Evolutionary conservation across 2,329 filamentous ascomycete genomes (phyloP), one percentile per base, ranked within the genome.

Genomic region (Colletotrichum gloeosporioides): DNA sequence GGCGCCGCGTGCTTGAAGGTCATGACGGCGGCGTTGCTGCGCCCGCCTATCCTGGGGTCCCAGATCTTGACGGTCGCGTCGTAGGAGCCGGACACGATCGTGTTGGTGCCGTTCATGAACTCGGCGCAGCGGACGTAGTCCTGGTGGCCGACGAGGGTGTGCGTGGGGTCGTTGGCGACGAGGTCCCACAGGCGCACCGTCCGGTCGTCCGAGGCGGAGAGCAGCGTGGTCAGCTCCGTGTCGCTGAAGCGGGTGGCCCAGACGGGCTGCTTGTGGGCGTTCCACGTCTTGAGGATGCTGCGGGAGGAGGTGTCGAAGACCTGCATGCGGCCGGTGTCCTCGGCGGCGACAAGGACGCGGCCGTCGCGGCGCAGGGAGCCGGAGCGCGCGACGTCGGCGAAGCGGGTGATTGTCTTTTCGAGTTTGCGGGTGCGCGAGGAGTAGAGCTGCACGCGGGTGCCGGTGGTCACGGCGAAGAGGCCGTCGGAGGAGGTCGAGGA

Each of bases 101-200:
- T 90, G 81, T 94, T 93, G 87, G 70, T 59, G 34, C 69, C 36
- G 7, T 96, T 95, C 90, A 99, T 93, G 85, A 98, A 99, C 68
- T 91, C 91, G 76, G 95, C 97, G 78, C 92, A 93, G 78, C 97
- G 93, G 78, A 99, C 96, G 83, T 99, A 99, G 85, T 99, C 97
- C 71, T 92, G 90, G 84, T 99, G 97, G 16, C 97, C 97, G 49
- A 93, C 88, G 81, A 98, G 98, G 3, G 93, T 95, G 77, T 92
- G 92, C 61, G 92, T 93, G 79, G 95, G 94, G 78, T 92, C 90
- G 81, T 95, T 93, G 82, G 92, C 94, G 12, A 97, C 95, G 78
- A 99, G 88, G 86, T 99, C 96, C 98, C 98, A 99, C 73, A 99
- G 86, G 70, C 96, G 92, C 68, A 99, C 96, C 5, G 96, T 98